Evolutionary conservation across 495 filamentous ascomycete species (phyloP).

Genomic region (Glonium stellatum): DNA sequence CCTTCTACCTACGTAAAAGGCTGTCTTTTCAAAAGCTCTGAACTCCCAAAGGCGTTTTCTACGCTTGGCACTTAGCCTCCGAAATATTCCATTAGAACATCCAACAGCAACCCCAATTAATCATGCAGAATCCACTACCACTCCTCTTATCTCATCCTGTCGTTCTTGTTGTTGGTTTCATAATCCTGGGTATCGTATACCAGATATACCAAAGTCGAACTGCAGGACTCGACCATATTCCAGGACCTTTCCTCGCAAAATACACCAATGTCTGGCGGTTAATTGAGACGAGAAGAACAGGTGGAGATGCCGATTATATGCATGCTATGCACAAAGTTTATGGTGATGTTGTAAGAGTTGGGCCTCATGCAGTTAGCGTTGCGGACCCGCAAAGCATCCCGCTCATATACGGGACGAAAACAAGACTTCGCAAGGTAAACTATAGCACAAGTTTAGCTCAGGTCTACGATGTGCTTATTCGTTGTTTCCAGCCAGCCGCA

Average conservation of each 20-base stretch:
- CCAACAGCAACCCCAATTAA: neutral
- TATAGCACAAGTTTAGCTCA: too few relatives aligned
- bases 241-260: neutral
- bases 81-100: too few relatives aligned
- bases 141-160: neutral
- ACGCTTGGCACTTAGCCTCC: too few relatives aligned
- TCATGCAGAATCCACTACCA: neutral
- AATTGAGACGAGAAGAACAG: neutral
- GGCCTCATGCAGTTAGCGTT: neutral
- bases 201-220: neutral
- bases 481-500: neutral
- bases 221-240: neutral
- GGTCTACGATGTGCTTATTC: neutral
- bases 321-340: neutral
- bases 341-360: neutral
- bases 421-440: neutral
- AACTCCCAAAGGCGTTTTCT: too few relatives aligned
- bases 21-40: neutral
- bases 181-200: neutral
- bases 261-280: constrained; percentile 1
- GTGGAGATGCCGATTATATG: neutral
- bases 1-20: neutral
- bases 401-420: neutral
- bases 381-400: neutral
- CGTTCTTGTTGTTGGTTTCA: neutral